Base-by-base conservation (phyloP, 1,139 yeast genomes). In the Nakaseomyces glabratus region DNA sequence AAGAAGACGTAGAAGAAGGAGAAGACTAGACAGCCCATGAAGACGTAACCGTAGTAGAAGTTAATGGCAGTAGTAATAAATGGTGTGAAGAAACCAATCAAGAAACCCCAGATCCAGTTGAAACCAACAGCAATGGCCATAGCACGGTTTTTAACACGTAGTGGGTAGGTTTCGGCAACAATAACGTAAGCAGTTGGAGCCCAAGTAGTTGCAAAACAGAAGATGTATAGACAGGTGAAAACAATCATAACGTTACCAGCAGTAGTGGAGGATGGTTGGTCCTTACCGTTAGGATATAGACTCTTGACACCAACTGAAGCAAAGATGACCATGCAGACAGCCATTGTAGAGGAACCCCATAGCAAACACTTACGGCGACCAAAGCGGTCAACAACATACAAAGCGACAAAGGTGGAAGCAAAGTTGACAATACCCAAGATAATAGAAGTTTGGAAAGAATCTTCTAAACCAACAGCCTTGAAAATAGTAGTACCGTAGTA, bases 221-320 rank as follows among this genome's bases (percentile, higher is more conserved):
- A n/a, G n/a, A n/a, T n/a, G n/a, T n/a, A n/a, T n/a, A n/a, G n/a
- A n/a, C n/a, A n/a, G n/a, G n/a, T n/a, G n/a, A n/a, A n/a, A n/a
- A n/a, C n/a, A n/a, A n/a, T 79, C 86, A 73, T 70, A 37, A 77
- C 82, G 52, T 74, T 63, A 56, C 86, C 86, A 33, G 77, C 72
- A 38, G 76, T 61, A 41, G 58, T 60, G 37, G 52, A 39, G 14
- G 54, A 39, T 63, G 77, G 75, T 58, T 76, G 77, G 15, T 46
- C 61, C 24, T 46, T 48, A 34, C 67, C 76, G 46, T 71, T 62
- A 40, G 68, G 66, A 61, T 76, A 78, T 47, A 79, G 65, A 41
- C 60, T 53, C 34, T 68, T 70, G 35, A 74, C 74, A 52, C 88
- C 88, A 35, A 79, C 66, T 28, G 77, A 63, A 6, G 86, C 74